A percentile compares a stretch with the other conserved stretches of the same genome.
phyloP scores from a whole-genome alignment of 2,329 filamentous ascomycete species.

The Blastomyces parvus region DNA sequence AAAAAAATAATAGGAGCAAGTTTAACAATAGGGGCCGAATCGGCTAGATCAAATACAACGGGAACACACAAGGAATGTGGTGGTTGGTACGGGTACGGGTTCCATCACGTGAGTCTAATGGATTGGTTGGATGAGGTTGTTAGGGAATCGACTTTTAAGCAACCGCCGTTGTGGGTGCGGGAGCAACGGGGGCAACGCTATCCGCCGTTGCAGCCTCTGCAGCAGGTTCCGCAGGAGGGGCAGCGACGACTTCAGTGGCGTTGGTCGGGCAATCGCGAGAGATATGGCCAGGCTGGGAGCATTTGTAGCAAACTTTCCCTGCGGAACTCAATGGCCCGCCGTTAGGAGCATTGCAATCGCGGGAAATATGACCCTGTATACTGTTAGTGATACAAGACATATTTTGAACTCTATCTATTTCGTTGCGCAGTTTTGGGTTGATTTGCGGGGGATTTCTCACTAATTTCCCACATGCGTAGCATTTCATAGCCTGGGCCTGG shows the following conservation, averaged over 20 bases:
- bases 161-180: constrained; percentile 28
- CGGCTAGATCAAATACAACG: constrained; percentile 25
- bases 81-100: neutral
- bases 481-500: constrained; percentile 97
- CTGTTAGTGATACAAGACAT: constrained; percentile 4
- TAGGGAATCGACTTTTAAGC: constrained; percentile 1
- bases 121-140: neutral
- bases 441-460: constrained; percentile 22
- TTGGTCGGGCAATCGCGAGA: constrained; percentile 88
- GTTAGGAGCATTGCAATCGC: constrained; percentile 93
- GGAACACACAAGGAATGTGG: constrained; percentile 6
- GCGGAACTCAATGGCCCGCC: constrained; percentile 90
- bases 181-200: constrained; percentile 26
- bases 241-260: constrained; percentile 22
- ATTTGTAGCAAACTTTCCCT: constrained; percentile 98
- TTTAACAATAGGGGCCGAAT: constrained; percentile 16
- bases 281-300: constrained; percentile 90
- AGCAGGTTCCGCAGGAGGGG: constrained; percentile 17
- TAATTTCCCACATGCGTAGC: constrained; percentile 92
- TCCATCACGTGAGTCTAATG: neutral
- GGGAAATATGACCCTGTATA: constrained; percentile 66
- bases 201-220: constrained; percentile 17
- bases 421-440: neutral
- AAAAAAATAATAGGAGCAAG: neutral
- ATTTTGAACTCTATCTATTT: neutral